phyloP scores from a whole-genome alignment of 2,329 filamentous ascomycete genomes.

The Sarocladium kiliense region DNA sequence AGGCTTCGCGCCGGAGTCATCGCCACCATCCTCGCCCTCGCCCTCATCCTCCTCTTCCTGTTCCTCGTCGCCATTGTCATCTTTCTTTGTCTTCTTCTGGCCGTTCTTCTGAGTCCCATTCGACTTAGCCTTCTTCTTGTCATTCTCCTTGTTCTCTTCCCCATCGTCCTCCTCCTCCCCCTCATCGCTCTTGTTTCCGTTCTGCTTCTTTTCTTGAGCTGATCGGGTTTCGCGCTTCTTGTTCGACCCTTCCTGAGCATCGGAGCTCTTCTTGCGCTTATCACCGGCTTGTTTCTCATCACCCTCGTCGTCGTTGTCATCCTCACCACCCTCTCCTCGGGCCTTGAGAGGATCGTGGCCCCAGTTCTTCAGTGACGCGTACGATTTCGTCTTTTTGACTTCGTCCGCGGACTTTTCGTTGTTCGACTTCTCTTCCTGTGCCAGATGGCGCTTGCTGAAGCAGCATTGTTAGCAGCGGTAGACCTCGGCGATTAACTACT shows the following conservation, averaged over 20 bases:
- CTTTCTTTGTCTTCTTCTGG: conserved; percentile 9
- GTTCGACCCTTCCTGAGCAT: conserved; percentile 19
- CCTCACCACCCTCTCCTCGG: conserved; percentile 15
- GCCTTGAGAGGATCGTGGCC: conserved; percentile 48
- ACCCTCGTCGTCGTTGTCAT: conserved; percentile 10
- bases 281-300: conserved; percentile 17
- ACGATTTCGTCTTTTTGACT: conserved; percentile 45
- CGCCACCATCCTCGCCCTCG: conserved; percentile 10
- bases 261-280: conserved; percentile 20
- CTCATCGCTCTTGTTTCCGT: conserved; percentile 19
- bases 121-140: conserved; percentile 8
- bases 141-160: conserved; percentile 9
- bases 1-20: conserved; percentile 13
- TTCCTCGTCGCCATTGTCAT: conserved; percentile 13
- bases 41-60: conserved; percentile 13
- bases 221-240: conserved; percentile 27
- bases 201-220: conserved; percentile 15
- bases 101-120: conserved; percentile 12
- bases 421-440: conserved; percentile 56
- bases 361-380: conserved; percentile 60
- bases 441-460: conserved; percentile 54
- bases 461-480: background rate
- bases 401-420: conserved; percentile 41
- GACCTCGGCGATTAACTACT: conserved; percentile 11
- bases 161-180: conserved; percentile 16